These are phyloP conservation scores for Rhodotorula sphaerocarpa DNA, from an alignment of 768 basidiomycete species.

Conservation along the genomic window DNA sequence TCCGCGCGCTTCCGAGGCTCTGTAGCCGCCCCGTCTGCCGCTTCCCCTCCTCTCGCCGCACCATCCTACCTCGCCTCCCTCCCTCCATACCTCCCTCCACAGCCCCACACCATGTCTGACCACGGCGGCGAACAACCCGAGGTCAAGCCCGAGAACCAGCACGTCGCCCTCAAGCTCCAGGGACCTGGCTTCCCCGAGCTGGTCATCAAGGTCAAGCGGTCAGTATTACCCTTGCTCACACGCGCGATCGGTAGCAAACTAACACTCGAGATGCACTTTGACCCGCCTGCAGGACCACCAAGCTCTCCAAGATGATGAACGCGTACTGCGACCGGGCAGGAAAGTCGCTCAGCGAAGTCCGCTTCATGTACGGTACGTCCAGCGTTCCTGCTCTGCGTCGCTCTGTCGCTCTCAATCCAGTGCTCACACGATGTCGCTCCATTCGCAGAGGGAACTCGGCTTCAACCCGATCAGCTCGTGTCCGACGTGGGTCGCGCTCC, in stretches of 20 bases:
- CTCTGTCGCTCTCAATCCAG: not conserved
- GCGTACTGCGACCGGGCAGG: slow-evolving; percentile 36
- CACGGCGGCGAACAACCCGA: slow-evolving; percentile 6
- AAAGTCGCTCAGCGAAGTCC: slow-evolving; percentile 24
- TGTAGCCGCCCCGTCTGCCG: too few relatives aligned
- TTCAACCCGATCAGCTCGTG: too few relatives aligned
- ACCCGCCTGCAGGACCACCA: slow-evolving; percentile 23
- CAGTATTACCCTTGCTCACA: not conserved
- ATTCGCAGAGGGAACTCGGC: slow-evolving; percentile 16
- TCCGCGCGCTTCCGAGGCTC: too few relatives aligned
- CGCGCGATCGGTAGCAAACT: too few relatives aligned
- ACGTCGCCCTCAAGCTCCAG: slow-evolving; percentile 32
- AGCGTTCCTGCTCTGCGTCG: too few relatives aligned
- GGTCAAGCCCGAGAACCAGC: slow-evolving; percentile 25
- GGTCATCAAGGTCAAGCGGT: slow-evolving; percentile 36
- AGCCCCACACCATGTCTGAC: not conserved
- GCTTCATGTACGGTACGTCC: slow-evolving; percentile 33
- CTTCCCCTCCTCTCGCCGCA: not conserved
- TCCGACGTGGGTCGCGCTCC: too few relatives aligned
- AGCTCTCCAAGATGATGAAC: slow-evolving; percentile 35
- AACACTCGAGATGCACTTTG: too few relatives aligned
- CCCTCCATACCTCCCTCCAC: too few relatives aligned
- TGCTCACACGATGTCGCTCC: too few relatives aligned
- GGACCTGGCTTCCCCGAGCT: slow-evolving; percentile 36
- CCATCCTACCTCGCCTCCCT: not conserved